A percentile compares a stretch with the other conserved stretches of the same genome.
phyloP scores from a whole-genome alignment of 179 eudicot genomes.

The Silene coronaria region DNA sequence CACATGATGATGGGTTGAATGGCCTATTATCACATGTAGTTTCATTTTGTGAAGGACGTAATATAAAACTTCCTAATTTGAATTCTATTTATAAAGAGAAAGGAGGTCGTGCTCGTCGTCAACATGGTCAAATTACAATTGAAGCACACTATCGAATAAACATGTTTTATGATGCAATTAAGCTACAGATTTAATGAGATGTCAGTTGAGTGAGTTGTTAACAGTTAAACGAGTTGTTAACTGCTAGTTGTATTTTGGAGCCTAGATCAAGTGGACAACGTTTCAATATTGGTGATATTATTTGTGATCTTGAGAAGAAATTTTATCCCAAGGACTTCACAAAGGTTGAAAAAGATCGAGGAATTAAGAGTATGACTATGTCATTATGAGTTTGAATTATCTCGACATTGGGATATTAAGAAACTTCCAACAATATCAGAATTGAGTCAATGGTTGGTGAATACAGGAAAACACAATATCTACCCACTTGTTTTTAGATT shows the following conservation, averaged over 20 bases:
- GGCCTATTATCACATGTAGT: too few species aligned
- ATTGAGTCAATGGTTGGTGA: background rate
- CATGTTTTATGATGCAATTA: background rate
- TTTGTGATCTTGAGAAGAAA: background rate
- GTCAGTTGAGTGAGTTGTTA: too few species aligned
- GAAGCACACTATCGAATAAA: too few species aligned
- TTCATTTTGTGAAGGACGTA: background rate
- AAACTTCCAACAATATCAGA: background rate
- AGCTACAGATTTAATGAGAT: background rate
- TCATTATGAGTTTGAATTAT: background rate
- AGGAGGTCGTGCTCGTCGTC: too few species aligned
- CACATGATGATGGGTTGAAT: too few species aligned
- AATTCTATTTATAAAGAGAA: background rate
- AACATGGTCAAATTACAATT: background rate
- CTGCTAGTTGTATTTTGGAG: background rate
- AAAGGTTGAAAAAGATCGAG: background rate
- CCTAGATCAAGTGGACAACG: background rate
- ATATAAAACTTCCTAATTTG: background rate
- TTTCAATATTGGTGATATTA: background rate
- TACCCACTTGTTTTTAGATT: background rate
- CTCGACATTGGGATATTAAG: background rate
- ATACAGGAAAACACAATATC: background rate
- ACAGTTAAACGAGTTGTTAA: too few species aligned
- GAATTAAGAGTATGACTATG: background rate
- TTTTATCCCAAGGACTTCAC: conserved; percentile 10